A percentile compares a stretch with the other conserved stretches of the same genome.
These are phyloP conservation scores for Phyllosticta citriasiana DNA, from an alignment of 2,329 filamentous ascomycete genomes.

Conservation along the genomic window DNA sequence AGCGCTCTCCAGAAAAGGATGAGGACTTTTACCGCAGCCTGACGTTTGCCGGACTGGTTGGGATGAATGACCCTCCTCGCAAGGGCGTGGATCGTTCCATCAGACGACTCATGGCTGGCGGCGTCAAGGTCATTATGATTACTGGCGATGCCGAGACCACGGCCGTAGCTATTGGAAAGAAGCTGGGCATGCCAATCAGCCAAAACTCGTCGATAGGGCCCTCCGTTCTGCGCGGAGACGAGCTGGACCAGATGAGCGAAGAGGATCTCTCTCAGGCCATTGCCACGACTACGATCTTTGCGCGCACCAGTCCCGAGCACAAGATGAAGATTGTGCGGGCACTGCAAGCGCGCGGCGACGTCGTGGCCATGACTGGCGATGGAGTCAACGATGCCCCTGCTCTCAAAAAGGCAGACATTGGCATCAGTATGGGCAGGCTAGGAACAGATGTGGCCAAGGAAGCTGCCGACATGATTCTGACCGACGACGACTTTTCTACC, in stretches of 20 bases:
- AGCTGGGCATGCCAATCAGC: constrained; percentile 85
- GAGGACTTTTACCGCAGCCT: constrained; percentile 76
- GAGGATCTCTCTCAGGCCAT: constrained; percentile 77
- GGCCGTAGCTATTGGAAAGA: constrained; percentile 83
- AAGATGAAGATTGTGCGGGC: constrained; percentile 95
- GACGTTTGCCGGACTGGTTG: constrained; percentile 83
- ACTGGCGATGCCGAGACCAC: constrained; percentile 95
- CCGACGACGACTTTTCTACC: constrained; percentile 80
- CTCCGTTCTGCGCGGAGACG: constrained; percentile 74
- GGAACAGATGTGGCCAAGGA: constrained; percentile 97
- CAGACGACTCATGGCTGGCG: constrained; percentile 78
- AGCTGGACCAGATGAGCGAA: constrained; percentile 87
- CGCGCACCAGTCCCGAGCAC: constrained; percentile 90
- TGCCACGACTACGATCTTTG: constrained; percentile 84
- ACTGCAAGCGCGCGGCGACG: constrained; percentile 83
- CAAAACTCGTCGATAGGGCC: constrained; percentile 49
- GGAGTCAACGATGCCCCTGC: constrained; percentile 97
- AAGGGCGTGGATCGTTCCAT: constrained; percentile 87
- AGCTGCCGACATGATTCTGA: constrained; percentile 86
- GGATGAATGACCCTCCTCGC: constrained; percentile 93
- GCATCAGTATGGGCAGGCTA: constrained; percentile 89
- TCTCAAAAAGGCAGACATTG: constrained; percentile 94
- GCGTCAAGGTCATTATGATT: constrained; percentile 98
- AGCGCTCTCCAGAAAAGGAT: constrained; percentile 5
- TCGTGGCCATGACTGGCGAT: constrained; percentile 98